These are phyloP conservation scores for Pseudogymnoascus sp. DNA, from an alignment of 2,329 filamentous ascomycete species.

Conservation along the genomic window DNA sequence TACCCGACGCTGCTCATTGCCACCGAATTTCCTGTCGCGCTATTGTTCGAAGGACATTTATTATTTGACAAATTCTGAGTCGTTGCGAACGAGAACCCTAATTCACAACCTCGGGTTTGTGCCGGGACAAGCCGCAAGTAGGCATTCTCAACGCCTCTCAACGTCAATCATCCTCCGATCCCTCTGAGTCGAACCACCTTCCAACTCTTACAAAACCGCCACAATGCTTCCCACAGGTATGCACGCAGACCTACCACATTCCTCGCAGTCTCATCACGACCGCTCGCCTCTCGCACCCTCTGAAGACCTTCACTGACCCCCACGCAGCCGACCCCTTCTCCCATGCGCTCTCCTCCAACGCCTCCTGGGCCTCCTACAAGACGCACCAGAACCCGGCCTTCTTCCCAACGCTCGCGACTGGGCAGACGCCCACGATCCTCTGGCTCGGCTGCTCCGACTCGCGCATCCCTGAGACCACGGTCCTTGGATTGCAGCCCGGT, in stretches of 20 bases:
- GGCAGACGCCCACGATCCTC: constrained; percentile 59
- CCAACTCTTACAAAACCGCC: neutral
- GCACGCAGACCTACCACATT: neutral
- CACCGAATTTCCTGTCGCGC: neutral
- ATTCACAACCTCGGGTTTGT: neutral
- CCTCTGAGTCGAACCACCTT: neutral
- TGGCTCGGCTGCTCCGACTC: constrained; percentile 87
- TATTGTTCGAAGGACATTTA: neutral
- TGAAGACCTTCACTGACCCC: neutral
- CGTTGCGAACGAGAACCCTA: neutral
- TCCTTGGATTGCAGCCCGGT: constrained; percentile 69
- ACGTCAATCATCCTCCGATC: neutral
- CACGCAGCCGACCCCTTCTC: constrained; percentile 47
- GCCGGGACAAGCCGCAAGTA: constrained; percentile 1
- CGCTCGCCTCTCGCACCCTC: neutral
- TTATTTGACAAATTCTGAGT: neutral
- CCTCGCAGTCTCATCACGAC: neutral
- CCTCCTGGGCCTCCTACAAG: constrained; percentile 60
- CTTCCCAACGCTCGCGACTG: constrained; percentile 57
- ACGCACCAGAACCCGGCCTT: constrained; percentile 58
- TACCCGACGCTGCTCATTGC: neutral
- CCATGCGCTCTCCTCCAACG: constrained; percentile 58
- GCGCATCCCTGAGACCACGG: constrained; percentile 72
- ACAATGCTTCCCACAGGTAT: constrained; percentile 8
- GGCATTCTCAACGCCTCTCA: constrained; percentile 9